These are phyloP conservation scores for Endoconidiophora laricicola DNA, from an alignment of 2,329 filamentous ascomycete genomes.

Conservation along the genomic window DNA sequence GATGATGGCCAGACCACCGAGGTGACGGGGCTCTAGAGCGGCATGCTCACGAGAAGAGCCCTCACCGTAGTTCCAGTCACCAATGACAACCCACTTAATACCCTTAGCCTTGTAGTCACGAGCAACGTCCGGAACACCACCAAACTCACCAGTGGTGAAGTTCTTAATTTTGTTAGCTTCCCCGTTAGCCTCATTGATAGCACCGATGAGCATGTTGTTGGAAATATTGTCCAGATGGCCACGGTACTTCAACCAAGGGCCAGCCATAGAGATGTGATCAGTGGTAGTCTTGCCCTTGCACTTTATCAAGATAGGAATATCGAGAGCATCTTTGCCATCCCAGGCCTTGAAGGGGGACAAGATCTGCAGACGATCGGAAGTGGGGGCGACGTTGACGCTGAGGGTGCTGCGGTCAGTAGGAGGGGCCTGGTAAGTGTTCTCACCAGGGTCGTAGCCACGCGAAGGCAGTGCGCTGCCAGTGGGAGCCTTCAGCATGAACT, in stretches of 20 bases:
- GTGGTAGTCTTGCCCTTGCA: conserved; percentile 90
- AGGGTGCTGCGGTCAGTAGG: conserved; percentile 61
- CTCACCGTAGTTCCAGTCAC: conserved; percentile 99
- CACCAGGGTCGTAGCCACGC: conserved; percentile 75
- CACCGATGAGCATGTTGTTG: conserved; percentile 99
- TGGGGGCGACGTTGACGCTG: conserved; percentile 67
- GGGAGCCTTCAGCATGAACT: conserved; percentile 75
- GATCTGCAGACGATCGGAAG: conserved; percentile 86
- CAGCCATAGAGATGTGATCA: conserved; percentile 94
- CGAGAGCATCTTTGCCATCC: conserved; percentile 76
- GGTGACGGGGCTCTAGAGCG: conserved; percentile 90
- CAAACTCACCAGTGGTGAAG: conserved; percentile 65
- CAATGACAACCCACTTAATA: conserved; percentile 90
- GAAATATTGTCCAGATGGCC: conserved; percentile 98
- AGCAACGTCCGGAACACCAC: conserved; percentile 79
- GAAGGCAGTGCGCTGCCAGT: conserved; percentile 65
- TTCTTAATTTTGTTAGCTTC: conserved; percentile 98
- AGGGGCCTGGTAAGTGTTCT: conserved; percentile 91
- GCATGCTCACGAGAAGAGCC: conserved; percentile 96
- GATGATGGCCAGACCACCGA: conserved; percentile 94
- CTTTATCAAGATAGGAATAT: conserved; percentile 92
- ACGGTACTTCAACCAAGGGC: conserved; percentile 97
- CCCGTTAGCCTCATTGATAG: conserved; percentile 86
- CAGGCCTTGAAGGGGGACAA: conserved; percentile 72
- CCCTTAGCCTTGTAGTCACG: conserved; percentile 98